A percentile compares a stretch with the other conserved stretches of the same genome.
phyloP scores from a whole-genome alignment of 2,329 filamentous ascomycete genomes.

The Colletotrichum caudatum region DNA sequence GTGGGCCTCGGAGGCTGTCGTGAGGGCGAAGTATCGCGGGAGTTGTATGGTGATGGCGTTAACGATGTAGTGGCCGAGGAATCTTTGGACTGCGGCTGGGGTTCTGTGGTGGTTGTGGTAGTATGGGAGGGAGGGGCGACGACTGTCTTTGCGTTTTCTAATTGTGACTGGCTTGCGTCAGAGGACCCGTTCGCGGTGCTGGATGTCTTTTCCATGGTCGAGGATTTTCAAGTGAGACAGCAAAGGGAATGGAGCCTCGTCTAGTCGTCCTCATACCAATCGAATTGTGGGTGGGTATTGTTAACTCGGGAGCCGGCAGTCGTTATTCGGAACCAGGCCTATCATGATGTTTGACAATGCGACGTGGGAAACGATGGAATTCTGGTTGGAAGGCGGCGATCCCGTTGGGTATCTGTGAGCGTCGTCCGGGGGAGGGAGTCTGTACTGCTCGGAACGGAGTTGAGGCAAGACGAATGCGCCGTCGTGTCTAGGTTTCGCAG shows the following conservation, averaged over 20 bases:
- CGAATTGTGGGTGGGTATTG: conserved; percentile 34
- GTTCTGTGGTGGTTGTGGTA: conserved; percentile 45
- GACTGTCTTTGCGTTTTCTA: conserved; percentile 39
- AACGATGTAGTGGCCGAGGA: conserved; percentile 54
- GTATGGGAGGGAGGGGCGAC: conserved; percentile 46
- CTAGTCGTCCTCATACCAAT: conserved; percentile 42
- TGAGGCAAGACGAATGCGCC: conserved; percentile 28
- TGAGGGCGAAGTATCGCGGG: conserved; percentile 62
- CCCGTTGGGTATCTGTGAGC: conserved; percentile 18
- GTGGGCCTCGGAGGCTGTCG: conserved; percentile 54
- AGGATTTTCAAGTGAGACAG: conserved; percentile 45
- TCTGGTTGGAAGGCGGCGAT: conserved; percentile 20
- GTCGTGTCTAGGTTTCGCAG: conserved; percentile 34
- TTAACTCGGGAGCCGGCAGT: conserved; percentile 42
- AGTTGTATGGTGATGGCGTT: conserved; percentile 53
- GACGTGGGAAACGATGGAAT: conserved; percentile 34
- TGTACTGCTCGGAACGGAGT: conserved; percentile 1
- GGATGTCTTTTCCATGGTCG: conserved; percentile 53
- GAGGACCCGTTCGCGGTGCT: conserved; percentile 48
- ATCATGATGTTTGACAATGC: conserved; percentile 43
- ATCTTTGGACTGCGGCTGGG: conserved; percentile 50
- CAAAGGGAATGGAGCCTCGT: conserved; percentile 40
- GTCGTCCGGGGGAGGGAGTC: conserved; percentile 7
- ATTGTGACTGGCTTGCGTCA: conserved; percentile 43
- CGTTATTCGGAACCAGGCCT: conserved; percentile 35